Percentiles rank a stretch among this genome's conserved stretches.
phyloP scores from a whole-genome alignment of 1,284 basidiomycete genomes.

The Sanghuangporus sanghuang region DNA sequence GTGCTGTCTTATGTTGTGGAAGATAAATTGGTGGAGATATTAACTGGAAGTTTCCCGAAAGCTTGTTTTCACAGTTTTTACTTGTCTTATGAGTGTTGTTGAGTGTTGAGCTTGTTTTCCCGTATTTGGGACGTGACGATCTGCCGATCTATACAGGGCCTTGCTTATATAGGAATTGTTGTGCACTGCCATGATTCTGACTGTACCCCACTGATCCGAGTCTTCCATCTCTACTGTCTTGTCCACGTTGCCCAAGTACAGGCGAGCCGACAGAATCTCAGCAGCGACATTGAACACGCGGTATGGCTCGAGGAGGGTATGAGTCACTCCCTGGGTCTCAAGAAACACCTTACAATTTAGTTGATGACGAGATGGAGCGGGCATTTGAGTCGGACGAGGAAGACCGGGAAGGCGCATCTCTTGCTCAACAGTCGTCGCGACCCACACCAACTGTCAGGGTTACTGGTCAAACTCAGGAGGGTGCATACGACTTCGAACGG shows the following conservation, averaged over 20 bases:
- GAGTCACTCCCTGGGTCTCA: background rate
- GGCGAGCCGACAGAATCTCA: background rate
- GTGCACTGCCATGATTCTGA: background rate
- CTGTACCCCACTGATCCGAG: background rate
- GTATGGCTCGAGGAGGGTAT: slow-evolving; percentile 1
- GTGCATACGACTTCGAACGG: slow-evolving; percentile 76
- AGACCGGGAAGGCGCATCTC: slow-evolving; percentile 37
- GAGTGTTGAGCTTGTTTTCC: no score
- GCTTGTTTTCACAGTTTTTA: no score
- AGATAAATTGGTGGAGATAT: no score
- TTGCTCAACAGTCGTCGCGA: slow-evolving; percentile 25
- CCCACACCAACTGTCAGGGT: slow-evolving; percentile 3
- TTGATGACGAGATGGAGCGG: slow-evolving; percentile 49
- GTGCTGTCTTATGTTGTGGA: no score
- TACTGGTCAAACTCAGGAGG: slow-evolving; percentile 13
- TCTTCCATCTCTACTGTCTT: background rate
- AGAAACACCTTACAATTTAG: background rate
- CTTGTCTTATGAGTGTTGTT: no score
- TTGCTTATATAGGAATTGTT: background rate
- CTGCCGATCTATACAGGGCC: background rate
- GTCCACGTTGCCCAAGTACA: background rate
- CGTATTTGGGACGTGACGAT: background rate
- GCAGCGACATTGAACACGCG: background rate
- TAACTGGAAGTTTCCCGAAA: no score
- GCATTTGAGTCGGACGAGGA: slow-evolving; percentile 57